Percentiles rank a stretch among this genome's conserved stretches.
phyloP scores from a whole-genome alignment of 1,139 yeast genomes.

The Meyerozyma elateridarum region DNA sequence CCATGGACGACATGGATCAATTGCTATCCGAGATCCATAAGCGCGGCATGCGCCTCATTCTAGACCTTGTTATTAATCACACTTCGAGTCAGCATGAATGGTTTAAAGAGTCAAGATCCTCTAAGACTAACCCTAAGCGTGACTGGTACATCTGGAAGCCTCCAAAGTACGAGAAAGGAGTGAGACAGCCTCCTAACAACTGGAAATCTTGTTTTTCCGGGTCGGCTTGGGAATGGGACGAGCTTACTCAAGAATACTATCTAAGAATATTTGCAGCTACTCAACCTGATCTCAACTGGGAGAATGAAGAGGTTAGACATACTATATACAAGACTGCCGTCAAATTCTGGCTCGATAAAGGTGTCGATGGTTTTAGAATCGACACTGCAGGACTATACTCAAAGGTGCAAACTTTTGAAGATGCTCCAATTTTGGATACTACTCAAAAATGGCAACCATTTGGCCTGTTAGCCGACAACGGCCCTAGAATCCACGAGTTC shows the following conservation, averaged over 20 bases:
- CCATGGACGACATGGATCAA: constrained; percentile 46
- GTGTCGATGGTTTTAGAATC: constrained; percentile 56
- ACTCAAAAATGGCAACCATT: constrained; percentile 39
- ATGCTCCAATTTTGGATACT: constrained; percentile 44
- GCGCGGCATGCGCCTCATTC: constrained; percentile 47
- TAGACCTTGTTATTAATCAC: constrained; percentile 58
- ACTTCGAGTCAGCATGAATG: constrained; percentile 53
- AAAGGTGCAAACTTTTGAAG: constrained; percentile 42
- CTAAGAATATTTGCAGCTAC: constrained; percentile 46
- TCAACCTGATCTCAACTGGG: constrained; percentile 63
- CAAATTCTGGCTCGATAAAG: constrained; percentile 51
- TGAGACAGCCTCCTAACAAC: constrained; percentile 52
- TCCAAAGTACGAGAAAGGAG: constrained; percentile 40
- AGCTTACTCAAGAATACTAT: constrained; percentile 48
- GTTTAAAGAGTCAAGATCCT: constrained; percentile 53
- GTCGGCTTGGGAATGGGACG: constrained; percentile 55
- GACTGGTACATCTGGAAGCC: constrained; percentile 61
- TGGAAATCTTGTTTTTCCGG: constrained; percentile 52
- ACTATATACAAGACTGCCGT: constrained; percentile 49
- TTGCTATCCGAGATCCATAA: constrained; percentile 44
- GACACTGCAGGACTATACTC: constrained; percentile 53
- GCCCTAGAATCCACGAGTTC: constrained; percentile 55
- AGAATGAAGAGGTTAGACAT: constrained; percentile 44
- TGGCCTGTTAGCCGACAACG: constrained; percentile 29
- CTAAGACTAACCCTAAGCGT: constrained; percentile 49